Evolutionary conservation across 2,329 filamentous ascomycete species (phyloP), one percentile per base, ranked within the genome.

Genomic region (Penicillium brasilianum): DNA sequence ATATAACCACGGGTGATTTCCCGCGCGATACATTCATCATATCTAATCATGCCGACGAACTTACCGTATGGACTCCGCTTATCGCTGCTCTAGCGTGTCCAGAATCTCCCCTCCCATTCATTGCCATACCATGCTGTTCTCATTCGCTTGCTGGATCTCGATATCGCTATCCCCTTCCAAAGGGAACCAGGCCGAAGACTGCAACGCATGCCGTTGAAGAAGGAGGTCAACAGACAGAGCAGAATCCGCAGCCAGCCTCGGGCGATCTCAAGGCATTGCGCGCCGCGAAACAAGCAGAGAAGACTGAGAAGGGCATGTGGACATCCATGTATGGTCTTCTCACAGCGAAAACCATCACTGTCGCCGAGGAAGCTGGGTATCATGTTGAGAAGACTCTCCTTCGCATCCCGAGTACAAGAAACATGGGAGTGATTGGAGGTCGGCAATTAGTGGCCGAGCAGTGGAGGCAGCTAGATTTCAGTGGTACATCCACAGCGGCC

Each of bases 101-200:
- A 0, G 57, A 59, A 16, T 93, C 90, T 0, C 79, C 85, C 2
- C 90, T 90, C 11, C 90, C 93, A 0, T 99, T 97, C 76, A 87
- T 99, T 63, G 90, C 91, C 68, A 97, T 99, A 48, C 95, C 95
- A 1, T 99, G 95, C 80, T 99, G 95, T 80, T 96, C 92, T 66
- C 93, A 98, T 78, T 85, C 90, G 60, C 86, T 99, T 2, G 87
- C 88, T 0, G 95, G 95, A 1, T 85, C 86, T 2, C 76, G 81
- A 61, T 95, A 90, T 74, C 88, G 95, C 1, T 81, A 80, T 55
- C 73, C 74, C 0, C 70, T 76, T 10, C 69, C 71, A 0, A 70
- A 64, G 16, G 55, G 53, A 10, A 14, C 11, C 13, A 55, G 43
- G 37, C 44, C 16, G 55, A 54, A 43, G 59, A 37, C 60, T 81